Evolutionary conservation across 2,329 filamentous ascomycete genomes (phyloP).

Genomic region (Cladophialophora immunda): DNA sequence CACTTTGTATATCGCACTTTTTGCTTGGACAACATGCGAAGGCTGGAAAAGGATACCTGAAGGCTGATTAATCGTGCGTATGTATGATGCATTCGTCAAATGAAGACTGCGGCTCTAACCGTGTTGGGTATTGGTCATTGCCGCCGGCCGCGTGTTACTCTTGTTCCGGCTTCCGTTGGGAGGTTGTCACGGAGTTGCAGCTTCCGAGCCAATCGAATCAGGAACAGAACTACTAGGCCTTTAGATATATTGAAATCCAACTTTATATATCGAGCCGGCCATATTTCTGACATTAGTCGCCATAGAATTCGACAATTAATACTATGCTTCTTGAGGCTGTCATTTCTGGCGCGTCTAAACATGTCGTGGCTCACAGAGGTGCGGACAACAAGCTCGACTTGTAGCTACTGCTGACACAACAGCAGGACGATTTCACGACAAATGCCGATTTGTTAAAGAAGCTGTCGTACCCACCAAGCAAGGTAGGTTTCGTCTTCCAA

Average conservation of each 20-base stretch:
- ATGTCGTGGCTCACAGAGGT: constrained; percentile 7
- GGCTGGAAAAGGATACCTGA: background rate
- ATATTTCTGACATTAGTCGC: background rate
- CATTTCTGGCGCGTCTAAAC: background rate
- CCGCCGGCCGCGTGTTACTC: background rate
- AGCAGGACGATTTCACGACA: background rate
- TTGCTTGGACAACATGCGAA: constrained; percentile 2
- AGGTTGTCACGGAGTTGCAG: background rate
- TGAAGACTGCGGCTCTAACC: background rate
- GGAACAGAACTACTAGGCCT: background rate
- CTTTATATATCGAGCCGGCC: constrained; percentile 6
- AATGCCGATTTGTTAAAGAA: constrained; percentile 1
- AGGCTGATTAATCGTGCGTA: background rate
- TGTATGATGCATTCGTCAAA: constrained; percentile 5
- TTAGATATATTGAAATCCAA: constrained; percentile 6
- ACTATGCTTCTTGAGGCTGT: constrained; percentile 1
- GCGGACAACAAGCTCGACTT: background rate
- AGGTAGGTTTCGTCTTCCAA: constrained; percentile 2
- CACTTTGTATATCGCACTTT: background rate
- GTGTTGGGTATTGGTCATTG: background rate
- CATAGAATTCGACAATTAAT: background rate
- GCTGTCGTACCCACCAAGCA: constrained; percentile 9
- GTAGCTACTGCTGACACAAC: background rate
- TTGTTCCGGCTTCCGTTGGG: constrained; percentile 6
- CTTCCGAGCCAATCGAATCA: constrained; percentile 1